Evolutionary conservation across 345 rosid genomes (phyloP), one percentile per base, ranked within the genome.

Genomic region (Zanthoxylum bungeanum): DNA sequence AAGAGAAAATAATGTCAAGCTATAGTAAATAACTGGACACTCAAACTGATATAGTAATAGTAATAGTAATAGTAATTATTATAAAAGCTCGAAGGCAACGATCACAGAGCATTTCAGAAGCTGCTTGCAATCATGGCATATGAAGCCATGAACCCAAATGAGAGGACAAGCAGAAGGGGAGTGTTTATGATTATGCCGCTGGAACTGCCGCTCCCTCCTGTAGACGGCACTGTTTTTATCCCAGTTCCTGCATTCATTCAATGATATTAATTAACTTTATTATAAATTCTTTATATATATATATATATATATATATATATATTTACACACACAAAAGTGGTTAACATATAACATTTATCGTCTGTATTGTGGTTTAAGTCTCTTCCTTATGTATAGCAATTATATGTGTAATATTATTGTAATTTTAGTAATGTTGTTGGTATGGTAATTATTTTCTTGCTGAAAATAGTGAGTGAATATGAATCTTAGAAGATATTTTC

Each of bases 121-220:
- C 51, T 71, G 57, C 65, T 64, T 11, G 66, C 59, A 30, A 63
- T n/a, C 5, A 75, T 69, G 44, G 75, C 71, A 19, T 11, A 42
- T 16, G 74, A 51, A 36, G 76, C 81, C 68, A 70, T 33, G 75
- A 73, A 39, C 65, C 71, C 58, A 33, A 64, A 40, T 14, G 68
- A 73, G 66, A 70, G 53, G 21, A 73, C 46, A 6, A 85, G 46
- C 42, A 49, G 83, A 63, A 65, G 56, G 3, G 75, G 55, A 9
- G 19, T 49, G 27, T 64, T 36, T 2, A 70, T 19, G 25, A 30
- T 24, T 16, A 33, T 61, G 51, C 58, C 59, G 60, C 24, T 40
- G 9, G 76, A 56, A 57, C 60, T 59, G 19, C 42, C 44, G 39
- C 30, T 25, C 36, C 17, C 52, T 4, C 59, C 63, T 0, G 66